Conservation (phyloP, 108 stramenopile genomes). For the Fistulifera pelliculosa region DNA sequence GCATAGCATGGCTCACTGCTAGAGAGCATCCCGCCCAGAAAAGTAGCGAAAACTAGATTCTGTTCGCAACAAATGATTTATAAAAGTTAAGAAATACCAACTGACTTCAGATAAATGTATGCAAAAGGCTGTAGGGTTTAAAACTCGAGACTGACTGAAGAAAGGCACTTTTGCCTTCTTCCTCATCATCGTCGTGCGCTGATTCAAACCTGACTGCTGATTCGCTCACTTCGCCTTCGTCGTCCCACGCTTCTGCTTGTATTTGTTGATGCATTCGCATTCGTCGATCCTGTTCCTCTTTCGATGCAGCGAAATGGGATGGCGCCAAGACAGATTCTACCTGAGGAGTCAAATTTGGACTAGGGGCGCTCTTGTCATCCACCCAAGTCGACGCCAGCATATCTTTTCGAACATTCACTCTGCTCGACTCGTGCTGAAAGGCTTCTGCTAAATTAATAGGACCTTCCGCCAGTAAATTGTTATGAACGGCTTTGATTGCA, state of each 20-base stretch:
- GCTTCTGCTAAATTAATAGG: background rate
- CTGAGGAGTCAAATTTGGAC: background rate
- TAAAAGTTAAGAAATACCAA: too few species aligned
- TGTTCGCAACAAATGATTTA: too few species aligned
- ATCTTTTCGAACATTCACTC: slow-evolving; percentile 9
- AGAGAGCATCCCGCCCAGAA: too few species aligned
- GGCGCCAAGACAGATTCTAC: slow-evolving; percentile 5
- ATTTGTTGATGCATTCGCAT: background rate
- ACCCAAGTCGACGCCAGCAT: slow-evolving; percentile 13
- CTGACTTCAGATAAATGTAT: too few species aligned
- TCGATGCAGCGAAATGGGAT: slow-evolving; percentile 3
- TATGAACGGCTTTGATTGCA: background rate
- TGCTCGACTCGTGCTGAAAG: slow-evolving; percentile 2
- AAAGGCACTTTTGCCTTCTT: too few species aligned
- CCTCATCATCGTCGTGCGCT: too few species aligned
- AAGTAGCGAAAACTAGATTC: too few species aligned
- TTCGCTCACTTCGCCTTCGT: background rate
- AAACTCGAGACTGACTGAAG: too few species aligned
- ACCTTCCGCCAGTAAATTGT: too few species aligned
- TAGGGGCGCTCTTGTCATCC: background rate
- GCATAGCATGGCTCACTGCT: too few species aligned
- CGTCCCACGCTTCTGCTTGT: background rate
- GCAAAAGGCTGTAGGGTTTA: too few species aligned
- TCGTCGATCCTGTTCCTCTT: slow-evolving; percentile 1
- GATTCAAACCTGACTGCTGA: too few species aligned